These are phyloP conservation scores for Schoenoplectus tabernaemontani DNA, from an alignment of 202 grass and related monocot genomes.

Conservation along the genomic window DNA sequence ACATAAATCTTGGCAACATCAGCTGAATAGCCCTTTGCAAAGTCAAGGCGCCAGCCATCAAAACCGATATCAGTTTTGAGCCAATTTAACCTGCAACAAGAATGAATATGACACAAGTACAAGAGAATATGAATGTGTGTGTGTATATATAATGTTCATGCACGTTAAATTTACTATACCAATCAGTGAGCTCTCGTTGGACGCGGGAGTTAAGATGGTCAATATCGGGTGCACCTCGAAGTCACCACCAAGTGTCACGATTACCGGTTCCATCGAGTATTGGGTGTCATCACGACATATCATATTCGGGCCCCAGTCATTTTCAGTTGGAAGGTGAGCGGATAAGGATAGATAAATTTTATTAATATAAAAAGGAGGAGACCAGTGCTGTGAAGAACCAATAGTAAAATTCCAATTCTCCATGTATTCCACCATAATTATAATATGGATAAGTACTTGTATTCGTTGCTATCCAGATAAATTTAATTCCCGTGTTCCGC, in stretches of 20 bases:
- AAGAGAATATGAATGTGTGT: too few species aligned
- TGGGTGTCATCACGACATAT: slow-evolving; percentile 59
- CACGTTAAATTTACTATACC: too few species aligned
- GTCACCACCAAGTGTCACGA: neutral
- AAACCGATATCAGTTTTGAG: slow-evolving; percentile 51
- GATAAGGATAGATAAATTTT: too few species aligned
- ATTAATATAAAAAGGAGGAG: neutral
- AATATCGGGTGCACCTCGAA: slow-evolving; percentile 55
- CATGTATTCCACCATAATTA: too few species aligned
- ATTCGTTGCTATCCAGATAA: too few species aligned
- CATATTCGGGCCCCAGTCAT: slow-evolving; percentile 55
- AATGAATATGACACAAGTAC: neutral
- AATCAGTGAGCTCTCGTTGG: slow-evolving; percentile 45
- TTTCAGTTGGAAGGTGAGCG: neutral
- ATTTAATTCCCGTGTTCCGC: too few species aligned
- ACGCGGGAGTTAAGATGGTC: slow-evolving; percentile 68
- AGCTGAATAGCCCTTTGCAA: slow-evolving; percentile 53
- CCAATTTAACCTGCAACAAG: slow-evolving; percentile 31
- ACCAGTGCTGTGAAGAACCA: neutral
- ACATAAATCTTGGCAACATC: slow-evolving; percentile 40
- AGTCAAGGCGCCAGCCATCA: slow-evolving; percentile 66
- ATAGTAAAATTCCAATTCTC: neutral
- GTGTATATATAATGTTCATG: too few species aligned
- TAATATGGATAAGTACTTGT: too few species aligned
- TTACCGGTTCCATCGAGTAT: slow-evolving; percentile 36